These are phyloP conservation scores for Reticulascus tulasneorum DNA, from an alignment of 2,329 filamentous ascomycete species.

Conservation along the genomic window DNA sequence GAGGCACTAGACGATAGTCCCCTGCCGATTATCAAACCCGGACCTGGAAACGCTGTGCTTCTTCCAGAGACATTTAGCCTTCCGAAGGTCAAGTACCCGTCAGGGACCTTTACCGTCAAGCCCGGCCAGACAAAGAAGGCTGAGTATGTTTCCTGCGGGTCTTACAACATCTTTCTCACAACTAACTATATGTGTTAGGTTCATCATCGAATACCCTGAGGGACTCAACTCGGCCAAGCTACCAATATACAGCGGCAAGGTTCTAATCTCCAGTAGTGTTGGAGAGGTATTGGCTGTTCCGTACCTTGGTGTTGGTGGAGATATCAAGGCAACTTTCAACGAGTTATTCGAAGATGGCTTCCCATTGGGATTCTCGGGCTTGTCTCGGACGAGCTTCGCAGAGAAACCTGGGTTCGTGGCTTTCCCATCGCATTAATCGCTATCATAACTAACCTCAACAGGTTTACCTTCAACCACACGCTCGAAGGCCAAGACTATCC, in stretches of 20 bases:
- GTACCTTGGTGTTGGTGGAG: conserved; percentile 24
- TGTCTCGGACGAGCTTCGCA: conserved; percentile 1
- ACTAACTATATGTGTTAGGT: conserved; percentile 4
- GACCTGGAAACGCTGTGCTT: neutral
- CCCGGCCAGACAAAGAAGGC: conserved; percentile 21
- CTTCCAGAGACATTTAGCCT: conserved; percentile 1
- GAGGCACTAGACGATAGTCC: conserved; percentile 4
- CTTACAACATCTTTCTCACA: neutral
- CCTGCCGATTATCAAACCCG: conserved; percentile 3
- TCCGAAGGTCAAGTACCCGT: conserved; percentile 3
- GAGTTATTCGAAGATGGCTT: conserved; percentile 1
- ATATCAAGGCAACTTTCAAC: conserved; percentile 3
- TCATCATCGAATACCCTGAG: conserved; percentile 22
- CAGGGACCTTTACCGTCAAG: conserved; percentile 15
- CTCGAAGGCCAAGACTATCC: conserved; percentile 9
- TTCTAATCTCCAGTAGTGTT: conserved; percentile 34
- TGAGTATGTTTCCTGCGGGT: neutral
- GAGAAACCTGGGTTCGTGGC: conserved; percentile 10
- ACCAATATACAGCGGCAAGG: conserved; percentile 41
- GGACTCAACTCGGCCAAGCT: conserved; percentile 24
- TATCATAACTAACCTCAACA: neutral
- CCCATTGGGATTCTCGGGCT: conserved; percentile 2
- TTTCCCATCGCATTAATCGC: too few relatives aligned
- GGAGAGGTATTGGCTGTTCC: conserved; percentile 37
- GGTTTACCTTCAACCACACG: conserved; percentile 11